Evolutionary conservation across 148 eudicot species (phyloP).

Genomic region (Beta vulgaris): DNA sequence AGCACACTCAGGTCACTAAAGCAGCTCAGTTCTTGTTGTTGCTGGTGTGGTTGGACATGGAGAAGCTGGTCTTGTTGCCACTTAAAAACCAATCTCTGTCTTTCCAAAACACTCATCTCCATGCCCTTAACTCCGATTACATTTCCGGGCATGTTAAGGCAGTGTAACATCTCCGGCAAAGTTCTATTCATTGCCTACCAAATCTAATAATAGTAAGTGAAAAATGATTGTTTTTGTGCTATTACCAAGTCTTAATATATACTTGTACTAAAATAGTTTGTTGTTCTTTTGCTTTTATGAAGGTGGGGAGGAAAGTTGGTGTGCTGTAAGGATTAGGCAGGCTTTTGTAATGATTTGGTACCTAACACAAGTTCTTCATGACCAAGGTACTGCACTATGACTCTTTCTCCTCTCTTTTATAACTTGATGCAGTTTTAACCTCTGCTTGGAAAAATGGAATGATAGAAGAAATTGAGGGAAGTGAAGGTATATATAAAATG

Average conservation of each 20-base stretch:
- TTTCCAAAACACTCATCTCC: slow-evolving; percentile 64
- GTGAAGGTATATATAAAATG: slow-evolving; percentile 26
- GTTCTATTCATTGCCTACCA: slow-evolving; percentile 40
- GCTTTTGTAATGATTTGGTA: slow-evolving; percentile 30
- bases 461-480: slow-evolving; percentile 14
- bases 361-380: slow-evolving; percentile 46
- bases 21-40: slow-evolving; percentile 34
- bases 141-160: slow-evolving; percentile 29
- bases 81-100: slow-evolving; percentile 50
- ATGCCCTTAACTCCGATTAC: slow-evolving; percentile 30
- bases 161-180: slow-evolving; percentile 43
- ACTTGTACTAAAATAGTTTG: slow-evolving; percentile 16
- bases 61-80: slow-evolving; percentile 56
- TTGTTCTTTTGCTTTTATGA: slow-evolving; percentile 31
- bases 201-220: neutral
- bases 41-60: slow-evolving; percentile 23
- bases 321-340: slow-evolving; percentile 30
- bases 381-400: slow-evolving; percentile 34
- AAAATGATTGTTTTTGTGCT: slow-evolving; percentile 22
- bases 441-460: slow-evolving; percentile 23
- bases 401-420: slow-evolving; percentile 19
- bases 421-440: slow-evolving; percentile 21
- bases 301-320: slow-evolving; percentile 37
- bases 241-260: slow-evolving; percentile 29
- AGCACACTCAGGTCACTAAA: slow-evolving; percentile 35